Conservation (phyloP, 257 asterid species). For the Petunia axillaris region DNA sequence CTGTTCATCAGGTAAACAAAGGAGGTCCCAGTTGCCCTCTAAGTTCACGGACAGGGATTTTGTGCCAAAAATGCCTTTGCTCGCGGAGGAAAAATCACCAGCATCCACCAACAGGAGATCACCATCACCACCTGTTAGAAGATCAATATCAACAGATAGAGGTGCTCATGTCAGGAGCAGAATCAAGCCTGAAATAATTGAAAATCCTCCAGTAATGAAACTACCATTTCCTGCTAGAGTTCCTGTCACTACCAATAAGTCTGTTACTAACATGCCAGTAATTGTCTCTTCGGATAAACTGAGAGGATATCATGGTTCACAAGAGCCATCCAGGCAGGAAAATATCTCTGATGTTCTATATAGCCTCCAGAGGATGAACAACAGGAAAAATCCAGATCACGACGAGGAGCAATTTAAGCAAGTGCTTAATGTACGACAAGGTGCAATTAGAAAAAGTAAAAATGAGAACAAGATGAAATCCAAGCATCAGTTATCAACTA, state of each 20-base stretch:
- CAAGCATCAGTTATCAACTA: constrained; percentile 57
- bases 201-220: constrained; percentile 56
- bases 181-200: constrained; percentile 55
- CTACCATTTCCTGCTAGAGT: constrained; percentile 71
- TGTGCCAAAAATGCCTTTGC: constrained; percentile 51
- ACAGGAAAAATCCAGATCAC: constrained; percentile 53
- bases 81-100: constrained; percentile 52
- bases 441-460: constrained; percentile 64
- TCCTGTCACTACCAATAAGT: constrained; percentile 56
- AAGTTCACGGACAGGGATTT: constrained; percentile 77
- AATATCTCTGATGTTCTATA: constrained; percentile 55
- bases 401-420: constrained; percentile 80
- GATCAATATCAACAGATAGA: constrained; percentile 88
- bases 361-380: constrained; percentile 53
- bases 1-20: constrained; percentile 76
- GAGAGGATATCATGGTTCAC: constrained; percentile 40
- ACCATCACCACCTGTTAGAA: constrained; percentile 83
- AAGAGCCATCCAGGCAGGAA: constrained; percentile 47
- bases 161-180: constrained; percentile 51
- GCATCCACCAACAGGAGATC: constrained; percentile 51
- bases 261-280: constrained; percentile 45
- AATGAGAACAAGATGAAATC: constrained; percentile 58
- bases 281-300: constrained; percentile 39
- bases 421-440: constrained; percentile 63
- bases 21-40: constrained; percentile 66